A percentile compares a stretch with the other conserved stretches of the same genome.
These are phyloP conservation scores for Bothia castanella DNA, from an alignment of 1,284 basidiomycete species.

Conservation along the genomic window DNA sequence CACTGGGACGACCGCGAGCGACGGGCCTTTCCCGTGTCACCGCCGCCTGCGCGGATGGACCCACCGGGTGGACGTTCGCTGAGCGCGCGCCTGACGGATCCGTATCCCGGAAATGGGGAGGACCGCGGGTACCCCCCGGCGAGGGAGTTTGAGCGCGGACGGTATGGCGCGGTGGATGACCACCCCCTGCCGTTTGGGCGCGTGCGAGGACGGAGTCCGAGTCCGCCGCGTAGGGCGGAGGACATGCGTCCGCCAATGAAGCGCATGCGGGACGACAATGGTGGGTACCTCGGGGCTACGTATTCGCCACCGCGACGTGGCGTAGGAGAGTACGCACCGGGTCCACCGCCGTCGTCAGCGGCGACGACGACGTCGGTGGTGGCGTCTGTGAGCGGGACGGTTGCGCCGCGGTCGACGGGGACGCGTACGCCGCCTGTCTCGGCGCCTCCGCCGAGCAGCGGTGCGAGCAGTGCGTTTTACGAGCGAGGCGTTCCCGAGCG, in stretches of 20 bases:
- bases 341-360: conserved; percentile 18
- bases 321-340: conserved; percentile 16
- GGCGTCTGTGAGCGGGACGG: conserved; percentile 9
- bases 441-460: conserved; percentile 17
- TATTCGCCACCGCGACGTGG: conserved; percentile 29
- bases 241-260: conserved; percentile 39
- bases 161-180: conserved; percentile 23
- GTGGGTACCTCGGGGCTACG: conserved; percentile 17
- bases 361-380: conserved; percentile 8
- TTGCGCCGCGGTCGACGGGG: conserved; percentile 17
- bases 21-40: conserved; percentile 25
- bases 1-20: conserved; percentile 40
- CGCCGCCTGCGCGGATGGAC: conserved; percentile 19
- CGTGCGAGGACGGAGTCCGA: conserved; percentile 38
- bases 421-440: conserved; percentile 21
- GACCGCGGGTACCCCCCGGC: conserved; percentile 27
- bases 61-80: conserved; percentile 18
- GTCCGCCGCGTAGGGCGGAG: conserved; percentile 30
- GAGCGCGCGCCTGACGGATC: conserved; percentile 27
- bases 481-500: conserved; percentile 14
- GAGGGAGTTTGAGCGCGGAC: conserved; percentile 28
- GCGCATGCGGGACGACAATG: conserved; percentile 34
- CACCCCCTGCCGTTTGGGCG: conserved; percentile 28
- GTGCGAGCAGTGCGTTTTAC: conserved; percentile 22
- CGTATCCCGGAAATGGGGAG: conserved; percentile 14